Evolutionary conservation across 225 moss, liverwort and hornwort genomes (phyloP), one percentile per base, ranked within the genome.

Genomic region (Neckera pumila): DNA sequence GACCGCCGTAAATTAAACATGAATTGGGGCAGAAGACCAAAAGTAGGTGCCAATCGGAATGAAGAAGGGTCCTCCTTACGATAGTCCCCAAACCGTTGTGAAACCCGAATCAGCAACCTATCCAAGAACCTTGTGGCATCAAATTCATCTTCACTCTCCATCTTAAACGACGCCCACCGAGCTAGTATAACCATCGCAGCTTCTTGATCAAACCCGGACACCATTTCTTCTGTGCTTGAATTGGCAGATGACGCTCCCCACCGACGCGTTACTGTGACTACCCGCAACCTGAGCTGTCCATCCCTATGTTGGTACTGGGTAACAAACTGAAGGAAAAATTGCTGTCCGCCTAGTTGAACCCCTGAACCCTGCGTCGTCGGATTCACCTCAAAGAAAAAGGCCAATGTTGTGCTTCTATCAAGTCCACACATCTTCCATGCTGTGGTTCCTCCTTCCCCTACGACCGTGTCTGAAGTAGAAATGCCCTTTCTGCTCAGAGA

Each of bases 1-100:
- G 98, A 98, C 61, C 98, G 92, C 67, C 98, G 93, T 36, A 99
- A 93, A 85, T 99, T 99, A 88, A 99, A 99, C 98, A 99, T 99
- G 86, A 99, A 99, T 91, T 99, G 98, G 78, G 98, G 98, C 84
- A 96, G 95, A 79, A 99, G 97, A 58, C 97, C 91, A 75, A 99
- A 97, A 79, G 93, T 96, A 59, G 92, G 95, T 77, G 98, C 95
- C 69, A 99, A 95, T 79, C 78, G 96, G 89, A 99, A 99, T 17
- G 98, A 97, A 31, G 90, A 17, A 18, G 97, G 95, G 83, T 99
- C 98, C 86, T 99, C 98, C 91, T 99, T 99, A 17, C 96, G 95
- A 80, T 95, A 99, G 87, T 97, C 98, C 87, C 98, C 98, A 85
- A 99, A 99, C 89, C 98, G 94, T 60, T 96, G 93, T 25, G 98